A percentile compares a stretch with the other conserved stretches of the same genome.
Evolutionary conservation across 2,329 filamentous ascomycete species (phyloP).

Genomic region (Fusarium succisae): DNA sequence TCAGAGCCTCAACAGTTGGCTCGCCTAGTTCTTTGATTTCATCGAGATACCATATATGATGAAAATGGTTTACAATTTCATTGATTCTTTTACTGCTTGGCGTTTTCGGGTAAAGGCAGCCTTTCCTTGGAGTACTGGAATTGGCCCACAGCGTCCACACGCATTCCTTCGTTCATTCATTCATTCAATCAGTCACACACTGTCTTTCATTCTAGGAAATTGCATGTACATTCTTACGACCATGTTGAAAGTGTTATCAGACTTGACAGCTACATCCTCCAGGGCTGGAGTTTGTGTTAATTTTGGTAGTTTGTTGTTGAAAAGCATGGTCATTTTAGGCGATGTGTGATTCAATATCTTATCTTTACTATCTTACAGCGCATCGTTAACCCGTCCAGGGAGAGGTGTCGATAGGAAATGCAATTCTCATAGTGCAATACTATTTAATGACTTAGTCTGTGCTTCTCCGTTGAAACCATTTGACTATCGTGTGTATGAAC

Average conservation of each 20-base stretch:
- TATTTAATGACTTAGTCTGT: neutral
- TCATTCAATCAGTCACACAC: neutral
- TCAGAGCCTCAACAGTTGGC: neutral
- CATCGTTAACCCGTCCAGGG: neutral
- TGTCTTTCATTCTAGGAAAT: conserved; percentile 26
- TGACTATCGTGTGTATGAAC: neutral
- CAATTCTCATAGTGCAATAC: conserved; percentile 2
- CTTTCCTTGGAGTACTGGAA: conserved; percentile 18
- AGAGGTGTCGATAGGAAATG: neutral
- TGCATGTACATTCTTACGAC: conserved; percentile 15
- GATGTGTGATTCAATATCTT: neutral
- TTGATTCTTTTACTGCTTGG: conserved; percentile 14
- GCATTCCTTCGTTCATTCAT: conserved; percentile 11
- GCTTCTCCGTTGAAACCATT: neutral
- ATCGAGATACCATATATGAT: conserved; percentile 34
- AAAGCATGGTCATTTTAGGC: conserved; percentile 8
- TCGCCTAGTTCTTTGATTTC: conserved; percentile 9
- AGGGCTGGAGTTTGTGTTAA: conserved; percentile 2
- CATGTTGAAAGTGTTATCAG: conserved; percentile 8
- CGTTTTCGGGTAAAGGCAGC: conserved; percentile 32
- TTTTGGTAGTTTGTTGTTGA: conserved; percentile 4
- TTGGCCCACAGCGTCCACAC: conserved; percentile 36
- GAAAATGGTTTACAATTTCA: conserved; percentile 8
- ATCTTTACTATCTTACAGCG: neutral
- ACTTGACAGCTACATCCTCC: neutral